These are phyloP conservation scores for Colletotrichum sp. DNA, from an alignment of 2,329 filamentous ascomycete genomes.

Conservation along the genomic window DNA sequence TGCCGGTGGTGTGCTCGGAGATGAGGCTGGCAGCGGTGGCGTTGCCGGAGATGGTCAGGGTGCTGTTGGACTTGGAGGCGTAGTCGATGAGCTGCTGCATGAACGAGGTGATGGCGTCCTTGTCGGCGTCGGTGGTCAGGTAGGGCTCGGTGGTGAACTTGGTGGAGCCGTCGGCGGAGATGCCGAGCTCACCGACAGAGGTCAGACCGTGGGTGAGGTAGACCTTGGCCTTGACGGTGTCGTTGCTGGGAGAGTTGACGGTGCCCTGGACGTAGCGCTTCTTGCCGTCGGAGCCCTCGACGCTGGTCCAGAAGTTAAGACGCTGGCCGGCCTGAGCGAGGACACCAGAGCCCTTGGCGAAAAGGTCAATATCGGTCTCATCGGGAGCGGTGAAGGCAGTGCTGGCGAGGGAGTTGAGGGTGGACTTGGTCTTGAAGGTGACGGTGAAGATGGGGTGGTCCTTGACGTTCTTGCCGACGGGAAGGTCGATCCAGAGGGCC, in stretches of 20 bases:
- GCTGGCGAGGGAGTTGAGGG: conserved; percentile 15
- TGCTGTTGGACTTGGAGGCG: conserved; percentile 26
- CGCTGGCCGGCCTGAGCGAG: conserved; percentile 50
- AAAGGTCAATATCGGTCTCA: conserved; percentile 34
- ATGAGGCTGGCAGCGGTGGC: conserved; percentile 28
- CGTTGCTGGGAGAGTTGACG: conserved; percentile 45
- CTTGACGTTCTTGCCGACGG: conserved; percentile 49
- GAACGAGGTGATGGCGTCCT: conserved; percentile 30
- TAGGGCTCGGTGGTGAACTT: conserved; percentile 43
- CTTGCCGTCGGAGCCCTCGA: conserved; percentile 43
- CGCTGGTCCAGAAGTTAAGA: conserved; percentile 51
- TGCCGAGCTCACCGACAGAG: conserved; percentile 51
- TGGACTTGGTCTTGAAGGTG: conserved; percentile 31
- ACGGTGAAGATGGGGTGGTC: conserved; percentile 37
- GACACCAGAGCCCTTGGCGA: conserved; percentile 40
- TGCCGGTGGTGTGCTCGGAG: conserved; percentile 27
- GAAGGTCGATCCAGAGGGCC: conserved; percentile 30
- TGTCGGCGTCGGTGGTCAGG: conserved; percentile 33
- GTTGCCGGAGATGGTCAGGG: conserved; percentile 25
- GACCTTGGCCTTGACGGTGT: conserved; percentile 50
- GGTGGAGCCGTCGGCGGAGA: conserved; percentile 44
- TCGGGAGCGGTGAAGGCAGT: conserved; percentile 24
- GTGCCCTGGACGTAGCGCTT: conserved; percentile 49
- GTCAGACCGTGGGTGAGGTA: conserved; percentile 57
- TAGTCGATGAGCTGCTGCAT: conserved; percentile 30